Conservation (phyloP, 495 filamentous ascomycete species). For the Penicillium goetzii region DNA sequence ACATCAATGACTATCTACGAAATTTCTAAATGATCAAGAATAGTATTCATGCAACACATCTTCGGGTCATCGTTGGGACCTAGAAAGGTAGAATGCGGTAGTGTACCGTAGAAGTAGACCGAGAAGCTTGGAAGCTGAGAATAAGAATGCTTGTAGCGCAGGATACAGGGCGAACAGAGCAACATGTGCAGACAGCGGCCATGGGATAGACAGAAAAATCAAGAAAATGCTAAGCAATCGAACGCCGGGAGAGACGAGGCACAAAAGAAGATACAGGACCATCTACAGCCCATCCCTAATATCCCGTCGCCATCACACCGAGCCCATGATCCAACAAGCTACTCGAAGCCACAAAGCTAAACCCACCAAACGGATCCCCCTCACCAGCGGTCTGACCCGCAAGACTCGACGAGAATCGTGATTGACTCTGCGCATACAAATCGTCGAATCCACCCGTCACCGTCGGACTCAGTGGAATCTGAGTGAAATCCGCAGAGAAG, state of each 20-base stretch:
- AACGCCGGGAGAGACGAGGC: not conserved
- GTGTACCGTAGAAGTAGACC: not conserved
- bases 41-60: not conserved
- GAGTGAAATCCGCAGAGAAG: conserved; percentile 86
- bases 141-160: not conserved
- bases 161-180: not conserved
- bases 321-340: conserved; percentile 73
- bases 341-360: conserved; percentile 90
- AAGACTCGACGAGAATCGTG: conserved; percentile 27
- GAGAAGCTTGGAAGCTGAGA: not conserved
- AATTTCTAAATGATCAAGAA: conserved; percentile 16
- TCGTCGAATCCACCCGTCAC: conserved; percentile 45
- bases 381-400: conserved; percentile 36
- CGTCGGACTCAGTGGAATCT: conserved; percentile 76
- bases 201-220: not conserved
- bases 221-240: not conserved
- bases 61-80: not conserved
- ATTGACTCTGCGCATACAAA: conserved; percentile 32
- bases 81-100: not conserved
- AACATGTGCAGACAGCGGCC: not conserved
- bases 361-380: conserved; percentile 86
- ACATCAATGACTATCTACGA: conserved; percentile 25
- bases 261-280: not conserved
- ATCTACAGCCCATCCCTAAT: conserved; percentile 17
- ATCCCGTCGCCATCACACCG: conserved; percentile 35